These are phyloP conservation scores for Pouteria campechiana DNA, from an alignment of 179 eudicot genomes.

Conservation along the genomic window DNA sequence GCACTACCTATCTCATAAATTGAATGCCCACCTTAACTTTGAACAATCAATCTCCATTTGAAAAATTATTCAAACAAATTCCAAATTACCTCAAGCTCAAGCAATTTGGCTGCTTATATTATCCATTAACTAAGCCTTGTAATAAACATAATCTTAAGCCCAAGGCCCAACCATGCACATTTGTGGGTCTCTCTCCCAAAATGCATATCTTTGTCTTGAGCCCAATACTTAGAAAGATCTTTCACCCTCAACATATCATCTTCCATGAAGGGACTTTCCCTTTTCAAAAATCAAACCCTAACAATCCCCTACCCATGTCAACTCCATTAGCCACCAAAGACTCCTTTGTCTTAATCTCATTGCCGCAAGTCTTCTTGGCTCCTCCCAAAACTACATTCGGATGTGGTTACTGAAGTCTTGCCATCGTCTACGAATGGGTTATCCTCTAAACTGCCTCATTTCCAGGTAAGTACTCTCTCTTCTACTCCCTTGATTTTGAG, in stretches of 20 bases:
- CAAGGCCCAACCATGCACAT: too few species aligned
- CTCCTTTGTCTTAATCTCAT: background rate
- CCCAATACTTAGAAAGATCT: too few species aligned
- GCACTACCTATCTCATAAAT: background rate
- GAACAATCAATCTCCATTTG: background rate
- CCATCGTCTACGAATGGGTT: background rate
- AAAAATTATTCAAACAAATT: background rate
- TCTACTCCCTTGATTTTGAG: background rate
- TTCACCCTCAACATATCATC: background rate
- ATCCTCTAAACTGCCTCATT: too few species aligned
- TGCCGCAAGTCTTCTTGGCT: background rate
- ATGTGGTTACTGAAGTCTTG: background rate
- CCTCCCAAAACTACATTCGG: background rate
- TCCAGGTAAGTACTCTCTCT: background rate
- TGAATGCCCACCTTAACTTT: background rate
- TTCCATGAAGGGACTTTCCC: background rate
- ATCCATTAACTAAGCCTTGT: too few species aligned
- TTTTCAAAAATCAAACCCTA: too few species aligned
- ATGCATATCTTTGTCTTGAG: too few species aligned
- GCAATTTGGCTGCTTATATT: background rate
- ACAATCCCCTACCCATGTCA: background rate
- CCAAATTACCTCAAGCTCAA: background rate
- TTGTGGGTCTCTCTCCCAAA: too few species aligned
- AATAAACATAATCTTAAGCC: too few species aligned
- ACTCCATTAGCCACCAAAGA: background rate